phyloP scores from a whole-genome alignment of 2,329 filamentous ascomycete species.

The Scedosporium apiospermum region DNA sequence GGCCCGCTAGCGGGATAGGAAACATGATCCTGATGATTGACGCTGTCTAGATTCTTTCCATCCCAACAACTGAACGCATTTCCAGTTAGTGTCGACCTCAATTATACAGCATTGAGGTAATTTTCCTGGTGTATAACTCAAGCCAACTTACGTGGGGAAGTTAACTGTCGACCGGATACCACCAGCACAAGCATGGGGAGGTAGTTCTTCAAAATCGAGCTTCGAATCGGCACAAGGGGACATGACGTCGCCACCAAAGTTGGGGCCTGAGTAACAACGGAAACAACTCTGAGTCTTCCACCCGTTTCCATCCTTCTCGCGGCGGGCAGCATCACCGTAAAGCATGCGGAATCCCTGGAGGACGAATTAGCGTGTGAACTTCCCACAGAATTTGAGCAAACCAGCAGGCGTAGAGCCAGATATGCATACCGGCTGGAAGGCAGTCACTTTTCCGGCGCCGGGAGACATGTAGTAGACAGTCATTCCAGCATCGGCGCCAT shows the following conservation, averaged over 20 bases:
- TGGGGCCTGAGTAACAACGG: constrained; percentile 27
- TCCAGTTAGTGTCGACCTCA: background rate
- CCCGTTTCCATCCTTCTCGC: constrained; percentile 32
- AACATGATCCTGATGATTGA: constrained; percentile 31
- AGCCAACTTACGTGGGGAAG: constrained; percentile 35
- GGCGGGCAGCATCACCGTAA: constrained; percentile 36
- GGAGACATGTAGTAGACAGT: constrained; percentile 28
- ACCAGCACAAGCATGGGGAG: constrained; percentile 25
- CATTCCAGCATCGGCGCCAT: constrained; percentile 21
- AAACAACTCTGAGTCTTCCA: constrained; percentile 25
- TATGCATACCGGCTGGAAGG: constrained; percentile 29
- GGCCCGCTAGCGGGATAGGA: constrained; percentile 29
- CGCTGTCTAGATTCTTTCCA: constrained; percentile 31
- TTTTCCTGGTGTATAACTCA: background rate
- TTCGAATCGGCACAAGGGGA: constrained; percentile 27
- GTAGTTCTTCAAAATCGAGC: constrained; percentile 31
- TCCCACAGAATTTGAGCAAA: too few species aligned
- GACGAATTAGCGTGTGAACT: background rate
- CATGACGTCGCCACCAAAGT: constrained; percentile 26
- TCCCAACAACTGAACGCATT: constrained; percentile 27
- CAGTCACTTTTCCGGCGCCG: constrained; percentile 19
- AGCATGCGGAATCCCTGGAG: constrained; percentile 37
- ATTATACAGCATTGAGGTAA: background rate
- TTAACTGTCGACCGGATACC: constrained; percentile 34
- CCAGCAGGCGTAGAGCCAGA: background rate